Evolutionary conservation across 768 basidiomycete genomes (phyloP), one percentile per base, ranked within the genome.

Genomic region (Rhodotorula toruloides): DNA sequence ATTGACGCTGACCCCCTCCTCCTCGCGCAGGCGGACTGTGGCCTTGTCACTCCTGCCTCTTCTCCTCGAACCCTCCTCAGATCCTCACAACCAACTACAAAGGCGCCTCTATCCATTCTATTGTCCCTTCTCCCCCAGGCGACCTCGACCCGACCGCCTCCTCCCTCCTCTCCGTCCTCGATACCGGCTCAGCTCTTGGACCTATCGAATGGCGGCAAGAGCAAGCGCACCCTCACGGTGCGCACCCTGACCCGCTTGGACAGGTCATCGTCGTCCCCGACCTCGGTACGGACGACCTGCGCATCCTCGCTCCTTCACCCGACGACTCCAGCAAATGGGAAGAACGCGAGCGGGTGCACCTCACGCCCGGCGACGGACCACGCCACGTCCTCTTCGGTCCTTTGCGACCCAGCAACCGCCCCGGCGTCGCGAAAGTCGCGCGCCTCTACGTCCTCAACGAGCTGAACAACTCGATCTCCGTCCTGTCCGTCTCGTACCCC

Each of bases 391-490:
- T 70, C 12, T 66, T 70, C 48, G 42, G 21, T 11, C 52, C 36
- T 3, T 2, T 53, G 52, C 31, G 50, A n/a, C n/a, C n/a, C 21
- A 34, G 14, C 13, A 14, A 10, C 9, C 9, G 36, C 36, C 36
- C 7, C 25, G 52, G 25, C 25, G 36, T 22, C 12, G 32, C 12
- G 36, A 29, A 50, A 5, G 46, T 53, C 17, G 16, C 58, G 10
- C 11, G 43, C 8, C 56, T 70, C 10, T 70, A 70, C 64, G 61
- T 66, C 31, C 48, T 70, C 29, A 70, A 70, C 69, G 69, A 70
- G 44, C 53, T 70, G 9, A 6, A 14, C 64, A 70, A 70, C 61
- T 70, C 69, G 36, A 3, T 70, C 58, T 43, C 69, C 0, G 52
- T 57, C n/a, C 44, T 59, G 17, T 25, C 47, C 46, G 57, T 60